Conservation (phyloP, 202 grass and related monocot species). For the Elaeis oleifera region DNA sequence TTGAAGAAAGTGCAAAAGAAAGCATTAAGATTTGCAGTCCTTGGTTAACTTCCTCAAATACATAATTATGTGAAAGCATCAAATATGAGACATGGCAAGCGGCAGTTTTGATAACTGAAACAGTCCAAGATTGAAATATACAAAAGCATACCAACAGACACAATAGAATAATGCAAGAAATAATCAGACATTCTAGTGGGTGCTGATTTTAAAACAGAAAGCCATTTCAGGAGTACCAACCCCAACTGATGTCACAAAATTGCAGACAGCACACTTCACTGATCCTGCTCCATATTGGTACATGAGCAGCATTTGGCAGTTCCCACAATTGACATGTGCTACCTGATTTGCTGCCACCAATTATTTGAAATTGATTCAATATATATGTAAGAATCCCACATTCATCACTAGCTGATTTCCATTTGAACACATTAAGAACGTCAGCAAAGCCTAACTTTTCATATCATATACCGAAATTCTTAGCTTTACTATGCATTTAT, state of each 20-base stretch:
- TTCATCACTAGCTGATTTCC: too few relatives aligned
- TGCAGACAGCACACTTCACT: slow-evolving; percentile 93
- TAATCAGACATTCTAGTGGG: not conserved
- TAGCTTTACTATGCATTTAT: too few relatives aligned
- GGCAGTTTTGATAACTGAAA: too few relatives aligned
- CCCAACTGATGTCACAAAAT: slow-evolving; percentile 86
- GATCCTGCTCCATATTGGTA: slow-evolving; percentile 98
- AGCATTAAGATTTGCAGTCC: not conserved
- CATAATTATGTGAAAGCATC: not conserved
- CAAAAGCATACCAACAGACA: not conserved
- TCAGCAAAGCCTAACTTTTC: too few relatives aligned
- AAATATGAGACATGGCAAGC: not conserved
- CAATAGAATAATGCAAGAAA: slow-evolving; percentile 1
- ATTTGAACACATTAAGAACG: too few relatives aligned
- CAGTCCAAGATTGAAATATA: too few relatives aligned
- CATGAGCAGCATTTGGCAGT: slow-evolving; percentile 96
- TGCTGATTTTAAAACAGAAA: not conserved
- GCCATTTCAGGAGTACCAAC: slow-evolving; percentile 24
- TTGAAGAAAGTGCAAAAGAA: slow-evolving; percentile 3
- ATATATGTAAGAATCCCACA: not conserved
- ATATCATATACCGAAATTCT: too few relatives aligned
- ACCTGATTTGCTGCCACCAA: slow-evolving; percentile 82
- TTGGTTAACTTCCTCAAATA: not conserved
- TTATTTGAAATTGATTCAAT: slow-evolving; percentile 10
- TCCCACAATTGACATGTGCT: slow-evolving; percentile 90